Evolutionary conservation across 73 alveolate genomes (phyloP), one percentile per base, ranked within the genome.

Genomic region (Chromera velia): DNA sequence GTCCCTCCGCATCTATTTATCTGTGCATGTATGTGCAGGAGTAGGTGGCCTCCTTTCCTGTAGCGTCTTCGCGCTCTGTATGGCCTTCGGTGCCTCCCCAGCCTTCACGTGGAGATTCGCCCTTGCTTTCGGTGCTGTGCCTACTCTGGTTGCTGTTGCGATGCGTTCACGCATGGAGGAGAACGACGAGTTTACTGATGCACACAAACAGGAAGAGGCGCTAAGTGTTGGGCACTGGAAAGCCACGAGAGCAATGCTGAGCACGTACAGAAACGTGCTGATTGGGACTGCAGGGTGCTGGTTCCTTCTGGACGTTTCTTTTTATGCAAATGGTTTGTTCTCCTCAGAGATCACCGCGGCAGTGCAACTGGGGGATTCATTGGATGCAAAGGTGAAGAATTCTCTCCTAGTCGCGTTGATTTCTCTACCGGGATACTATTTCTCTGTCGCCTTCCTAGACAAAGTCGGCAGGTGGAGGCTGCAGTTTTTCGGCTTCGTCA

Each of bases 351-450:
- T n/a, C n/a, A n/a, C n/a, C n/a, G n/a, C n/a, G 19, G 9, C 65
- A 46, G n/a, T 46, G n/a, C 65, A 46, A 46, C 65, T 13, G 9
- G 65, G 65, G n/a, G 19, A 19, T 19, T 10, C n/a, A 10, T 13
- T 46, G 65, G 19, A 46, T 10, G 65, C 65, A 10, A 13, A 10
- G 65, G 67, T 80, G 47, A 65, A 29, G 45, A 72, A 80, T n/a
- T n/a, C 33, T 26, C 30, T 80, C 28, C 22, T 80, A 6, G 67
- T 49, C 28, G 82, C 82, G 32, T 27, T 72, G 34, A n/a, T 80
- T 24, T 74, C 74, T 10, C 68, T 80, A n/a, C 82, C 87, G 27
- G 87, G 87, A 67, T 80, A 80, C 67, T 34, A 70, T 72, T 33
- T 70, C 27, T 34, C 75, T 17, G 87, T 80, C 29, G 47, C 34